These are phyloP conservation scores for Neonectria magnoliae DNA, from an alignment of 2,329 filamentous ascomycete species.

Conservation along the genomic window DNA sequence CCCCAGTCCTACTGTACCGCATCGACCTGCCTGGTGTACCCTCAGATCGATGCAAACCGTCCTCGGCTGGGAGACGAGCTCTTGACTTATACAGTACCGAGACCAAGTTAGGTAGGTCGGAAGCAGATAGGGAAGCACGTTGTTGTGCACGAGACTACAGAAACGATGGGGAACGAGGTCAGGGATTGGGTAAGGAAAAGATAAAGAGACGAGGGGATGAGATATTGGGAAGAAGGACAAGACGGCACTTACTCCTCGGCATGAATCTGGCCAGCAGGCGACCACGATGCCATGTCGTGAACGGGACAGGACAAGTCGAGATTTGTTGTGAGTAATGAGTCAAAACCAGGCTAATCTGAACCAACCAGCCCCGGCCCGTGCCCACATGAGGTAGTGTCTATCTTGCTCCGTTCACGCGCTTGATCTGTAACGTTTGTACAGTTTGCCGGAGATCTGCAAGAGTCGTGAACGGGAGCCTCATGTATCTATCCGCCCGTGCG, in stretches of 20 bases:
- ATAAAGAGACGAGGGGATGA: background rate
- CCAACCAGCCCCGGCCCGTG: no score
- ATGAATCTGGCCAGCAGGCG: no score
- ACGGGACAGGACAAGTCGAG: no score
- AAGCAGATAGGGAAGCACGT: background rate
- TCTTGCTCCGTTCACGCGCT: no score
- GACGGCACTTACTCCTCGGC: no score
- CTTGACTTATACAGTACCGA: background rate
- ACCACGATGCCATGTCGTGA: no score
- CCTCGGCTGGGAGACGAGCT: background rate
- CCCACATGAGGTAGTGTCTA: no score
- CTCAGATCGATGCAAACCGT: conserved; percentile 14
- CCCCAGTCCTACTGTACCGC: background rate
- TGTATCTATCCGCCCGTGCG: background rate
- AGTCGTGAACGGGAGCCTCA: background rate
- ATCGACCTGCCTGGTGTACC: background rate
- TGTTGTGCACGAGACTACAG: background rate
- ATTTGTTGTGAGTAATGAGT: no score
- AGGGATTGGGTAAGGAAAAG: background rate
- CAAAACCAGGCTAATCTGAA: no score
- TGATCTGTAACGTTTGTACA: background rate
- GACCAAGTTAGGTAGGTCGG: background rate
- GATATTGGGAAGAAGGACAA: background rate
- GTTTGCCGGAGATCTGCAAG: background rate
- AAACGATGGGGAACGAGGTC: background rate